phyloP scores from a whole-genome alignment of 768 basidiomycete species.

The Lactarius quietus region DNA sequence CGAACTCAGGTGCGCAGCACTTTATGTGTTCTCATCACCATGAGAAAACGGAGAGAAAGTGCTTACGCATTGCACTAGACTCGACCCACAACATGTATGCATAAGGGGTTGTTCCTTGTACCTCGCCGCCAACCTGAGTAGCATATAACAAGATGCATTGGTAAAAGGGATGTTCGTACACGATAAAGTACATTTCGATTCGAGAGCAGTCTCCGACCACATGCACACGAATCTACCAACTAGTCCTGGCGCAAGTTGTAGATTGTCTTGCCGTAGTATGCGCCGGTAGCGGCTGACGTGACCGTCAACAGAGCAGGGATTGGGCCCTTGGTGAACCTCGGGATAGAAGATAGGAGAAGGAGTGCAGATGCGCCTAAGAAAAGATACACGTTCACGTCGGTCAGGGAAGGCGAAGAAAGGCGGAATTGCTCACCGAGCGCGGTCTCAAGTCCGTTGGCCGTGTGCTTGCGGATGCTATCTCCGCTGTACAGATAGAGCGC shows the following conservation, averaged over 20 bases:
- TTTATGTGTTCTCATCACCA: no score
- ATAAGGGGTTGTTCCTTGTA: no score
- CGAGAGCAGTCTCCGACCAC: no score
- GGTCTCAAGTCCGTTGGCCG: slow-evolving; percentile 68
- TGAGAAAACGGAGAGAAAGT: no score
- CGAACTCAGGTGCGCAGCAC: no score
- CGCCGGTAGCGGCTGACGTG: slow-evolving; percentile 53
- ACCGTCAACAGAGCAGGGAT: slow-evolving; percentile 57
- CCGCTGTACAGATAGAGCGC: slow-evolving; percentile 77
- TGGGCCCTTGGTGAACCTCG: slow-evolving; percentile 65
- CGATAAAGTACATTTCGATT: slow-evolving; percentile 1
- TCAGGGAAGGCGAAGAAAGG: neutral
- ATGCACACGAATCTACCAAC: neutral
- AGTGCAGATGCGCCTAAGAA: slow-evolving; percentile 64
- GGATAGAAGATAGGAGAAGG: slow-evolving; percentile 66
- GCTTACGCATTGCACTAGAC: no score
- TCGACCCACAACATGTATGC: no score
- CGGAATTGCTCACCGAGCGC: slow-evolving; percentile 55
- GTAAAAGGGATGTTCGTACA: slow-evolving; percentile 7
- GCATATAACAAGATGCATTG: neutral
- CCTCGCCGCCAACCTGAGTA: neutral
- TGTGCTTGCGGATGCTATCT: slow-evolving; percentile 68
- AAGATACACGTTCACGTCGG: neutral
- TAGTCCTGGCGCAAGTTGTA: slow-evolving; percentile 22
- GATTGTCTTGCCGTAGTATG: slow-evolving; percentile 52